Evolutionary conservation across 441 rosid species (phyloP).

Genomic region (Biscutella laevigata): DNA sequence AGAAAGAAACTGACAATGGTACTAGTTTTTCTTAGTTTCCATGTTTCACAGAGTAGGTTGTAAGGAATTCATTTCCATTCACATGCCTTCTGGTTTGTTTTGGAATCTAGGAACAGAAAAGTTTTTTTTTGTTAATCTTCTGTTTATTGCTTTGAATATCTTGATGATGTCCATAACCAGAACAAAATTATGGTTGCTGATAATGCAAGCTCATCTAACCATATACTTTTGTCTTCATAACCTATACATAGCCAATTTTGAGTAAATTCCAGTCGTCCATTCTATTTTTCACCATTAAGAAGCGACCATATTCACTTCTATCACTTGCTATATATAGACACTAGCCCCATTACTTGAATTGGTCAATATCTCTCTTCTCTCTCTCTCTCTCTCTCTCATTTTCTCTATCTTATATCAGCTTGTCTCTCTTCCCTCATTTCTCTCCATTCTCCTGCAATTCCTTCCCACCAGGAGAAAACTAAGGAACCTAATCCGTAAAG

Average conservation of each 20-base stretch:
- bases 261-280: conserved; percentile 25
- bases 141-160: too few relatives aligned
- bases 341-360: conserved; percentile 30
- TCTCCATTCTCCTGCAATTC: conserved; percentile 38
- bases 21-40: too few relatives aligned
- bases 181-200: too few relatives aligned
- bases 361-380: too few relatives aligned
- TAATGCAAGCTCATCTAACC: too few relatives aligned
- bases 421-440: conserved; percentile 41
- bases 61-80: too few relatives aligned
- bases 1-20: too few relatives aligned
- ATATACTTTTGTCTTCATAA: neutral
- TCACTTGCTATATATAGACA: conserved; percentile 25
- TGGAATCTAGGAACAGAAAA: too few relatives aligned
- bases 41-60: too few relatives aligned
- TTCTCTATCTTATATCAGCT: conserved; percentile 28
- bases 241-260: conserved; percentile 18
- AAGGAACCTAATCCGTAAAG: conserved; percentile 31
- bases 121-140: too few relatives aligned
- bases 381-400: conserved; percentile 18
- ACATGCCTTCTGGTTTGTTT: too few relatives aligned
- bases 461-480: conserved; percentile 37
- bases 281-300: conserved; percentile 27
- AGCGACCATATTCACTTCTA: conserved; percentile 23
- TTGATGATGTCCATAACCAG: too few relatives aligned